Evolutionary conservation across 352 stramenopile genomes (phyloP).

Genomic region (Phytopythium ostracodes): DNA sequence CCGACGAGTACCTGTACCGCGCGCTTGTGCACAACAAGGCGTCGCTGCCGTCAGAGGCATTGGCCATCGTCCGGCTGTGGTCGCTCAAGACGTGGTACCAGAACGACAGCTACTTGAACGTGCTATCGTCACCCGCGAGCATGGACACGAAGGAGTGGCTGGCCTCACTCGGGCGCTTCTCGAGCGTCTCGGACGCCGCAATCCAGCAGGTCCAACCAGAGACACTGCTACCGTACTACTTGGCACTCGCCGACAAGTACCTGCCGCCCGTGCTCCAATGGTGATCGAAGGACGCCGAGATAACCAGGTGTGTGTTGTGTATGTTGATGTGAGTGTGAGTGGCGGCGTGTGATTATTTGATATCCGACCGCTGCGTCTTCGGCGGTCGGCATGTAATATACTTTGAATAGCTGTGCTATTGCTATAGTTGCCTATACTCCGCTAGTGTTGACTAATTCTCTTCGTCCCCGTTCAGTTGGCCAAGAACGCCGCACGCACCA

Average conservation of each 20-base stretch:
- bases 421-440: too few relatives aligned
- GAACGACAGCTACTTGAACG: constrained; percentile 45
- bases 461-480: background rate
- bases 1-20: constrained; percentile 72
- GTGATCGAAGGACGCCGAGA: constrained; percentile 20
- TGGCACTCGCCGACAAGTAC: constrained; percentile 69
- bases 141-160: constrained; percentile 73
- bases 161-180: constrained; percentile 30
- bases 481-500: background rate
- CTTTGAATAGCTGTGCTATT: background rate
- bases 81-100: constrained; percentile 71
- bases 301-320: background rate
- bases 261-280: constrained; percentile 62
- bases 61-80: constrained; percentile 65
- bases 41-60: constrained; percentile 54
- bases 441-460: background rate
- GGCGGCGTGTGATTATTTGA: background rate
- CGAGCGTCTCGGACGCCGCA: constrained; percentile 29
- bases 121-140: constrained; percentile 37
- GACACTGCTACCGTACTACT: constrained; percentile 57
- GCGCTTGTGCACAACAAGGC: constrained; percentile 64
- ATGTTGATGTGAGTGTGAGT: background rate
- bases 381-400: background rate
- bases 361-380: background rate
- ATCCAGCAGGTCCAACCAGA: constrained; percentile 37